Base-by-base conservation (phyloP, 140 eudicot species). In the Cichorium intybus region DNA sequence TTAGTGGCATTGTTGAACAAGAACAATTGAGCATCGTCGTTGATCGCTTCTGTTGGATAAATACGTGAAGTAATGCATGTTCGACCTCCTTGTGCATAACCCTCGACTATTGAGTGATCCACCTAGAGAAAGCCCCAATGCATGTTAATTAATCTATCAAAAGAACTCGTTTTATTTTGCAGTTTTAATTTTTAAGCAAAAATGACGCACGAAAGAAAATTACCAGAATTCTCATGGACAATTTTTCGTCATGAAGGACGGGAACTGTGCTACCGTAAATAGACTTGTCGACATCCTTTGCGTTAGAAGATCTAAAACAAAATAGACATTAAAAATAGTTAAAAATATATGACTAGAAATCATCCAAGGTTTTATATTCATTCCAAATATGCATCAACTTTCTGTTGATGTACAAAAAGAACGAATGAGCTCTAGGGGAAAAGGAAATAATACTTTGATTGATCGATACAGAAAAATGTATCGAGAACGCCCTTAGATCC, bases 61-160 rank as follows among this genome's bases (percentile, higher is more conserved):
- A 85, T 65, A 6, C 99, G 73, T 3, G 99, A 83, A 6, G 96
- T 88, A n/a, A 92, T 81, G 55, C 89, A 79, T 12, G 93, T 72
- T 62, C 96, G 68, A 21, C 95, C 96, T 22, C 93, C 89, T 72
- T 85, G 95, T 8, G 96, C 96, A 24, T 81, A 92, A 50, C 95
- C 87, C 81, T 88, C 98, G 1, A 92, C 81, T 54, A 92, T 88
- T 10, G 98, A 92, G 68, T 83, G 98, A 83, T 92, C 98, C 71
- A 92, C 96, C 82, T 77, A 2, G n/a, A 27, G 1, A 48, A 56
- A 29, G 26, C 16, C 10, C 10, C 16, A 57, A 22, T 10, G 0
- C 1, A 35, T 35, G 17, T 63, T 10, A 15, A 2, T 34, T 52
- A 6, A 10, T n/a, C 11, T 10, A 49, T 58, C 8, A 41, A 68